phyloP scores from a whole-genome alignment of 257 asterid genomes.

The Jacaranda mimosifolia region DNA sequence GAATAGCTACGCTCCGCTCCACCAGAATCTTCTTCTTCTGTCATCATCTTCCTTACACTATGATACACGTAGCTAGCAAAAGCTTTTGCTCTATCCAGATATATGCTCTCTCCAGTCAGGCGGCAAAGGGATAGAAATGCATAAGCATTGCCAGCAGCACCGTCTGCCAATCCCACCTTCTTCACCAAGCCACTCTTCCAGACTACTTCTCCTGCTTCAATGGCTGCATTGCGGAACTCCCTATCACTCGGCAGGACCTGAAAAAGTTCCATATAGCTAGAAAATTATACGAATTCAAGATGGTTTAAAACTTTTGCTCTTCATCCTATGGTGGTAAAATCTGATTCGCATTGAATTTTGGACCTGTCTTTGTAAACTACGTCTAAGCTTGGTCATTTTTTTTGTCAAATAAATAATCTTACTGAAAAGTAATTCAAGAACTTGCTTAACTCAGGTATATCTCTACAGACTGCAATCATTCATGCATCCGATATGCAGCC shows the following conservation, averaged over 20 bases:
- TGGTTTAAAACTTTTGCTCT: no score
- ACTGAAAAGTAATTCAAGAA: no score
- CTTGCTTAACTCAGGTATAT: no score
- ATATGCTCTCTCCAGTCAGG: conserved; percentile 72
- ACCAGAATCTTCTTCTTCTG: conserved; percentile 24
- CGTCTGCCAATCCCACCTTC: conserved; percentile 79
- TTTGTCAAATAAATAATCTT: no score
- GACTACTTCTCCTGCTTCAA: conserved; percentile 90
- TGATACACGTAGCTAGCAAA: conserved; percentile 69
- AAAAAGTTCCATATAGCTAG: neutral
- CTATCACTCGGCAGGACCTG: conserved; percentile 67
- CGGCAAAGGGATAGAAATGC: conserved; percentile 71
- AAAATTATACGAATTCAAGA: no score
- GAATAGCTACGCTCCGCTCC: conserved; percentile 53
- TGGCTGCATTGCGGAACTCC: conserved; percentile 79
- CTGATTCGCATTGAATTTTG: no score
- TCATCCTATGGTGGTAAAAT: no score
- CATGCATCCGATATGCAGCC: no score
- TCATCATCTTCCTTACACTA: conserved; percentile 31
- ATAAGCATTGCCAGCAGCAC: conserved; percentile 75
- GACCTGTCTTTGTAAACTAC: no score
- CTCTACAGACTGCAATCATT: no score
- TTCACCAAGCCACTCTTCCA: conserved; percentile 84
- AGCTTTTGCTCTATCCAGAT: conserved; percentile 71
- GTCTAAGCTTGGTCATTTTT: no score